Base-by-base conservation (phyloP, 2,329 filamentous ascomycete genomes). In the Tolypocladium endophyticum region DNA sequence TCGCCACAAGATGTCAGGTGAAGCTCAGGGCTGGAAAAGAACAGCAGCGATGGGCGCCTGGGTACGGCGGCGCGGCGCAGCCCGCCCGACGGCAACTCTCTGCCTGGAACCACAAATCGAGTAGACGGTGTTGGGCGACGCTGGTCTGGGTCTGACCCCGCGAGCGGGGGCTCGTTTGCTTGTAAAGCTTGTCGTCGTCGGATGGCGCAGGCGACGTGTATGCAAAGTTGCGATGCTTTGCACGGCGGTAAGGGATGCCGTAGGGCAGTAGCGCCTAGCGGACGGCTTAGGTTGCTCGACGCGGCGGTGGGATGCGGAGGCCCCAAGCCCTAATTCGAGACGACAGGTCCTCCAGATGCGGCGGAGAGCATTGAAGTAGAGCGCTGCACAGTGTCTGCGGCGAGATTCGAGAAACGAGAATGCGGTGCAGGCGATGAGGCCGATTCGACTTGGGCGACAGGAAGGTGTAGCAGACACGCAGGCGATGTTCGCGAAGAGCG, bases 1-100 rank as follows among this genome's bases (percentile, higher is more conserved):
- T 70, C 63, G 66, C 64, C 56, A 52, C 57, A 41, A 54, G 33
- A 35, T 18, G 38, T 33, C 47, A 20, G 36, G 43, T 14, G 55
- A 55, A 30, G 30, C 50, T n/a, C 50, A 35, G 50, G 53, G 23
- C 12, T 14, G 35, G 53, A 25, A 20, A 50, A 16, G 28, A 23
- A 47, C 35, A 33, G n/a, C 35, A 33, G n/a, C 8, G 25, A 25
- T 43, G 54, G 36, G 35, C 54, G 20, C 38, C 16, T n/a, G 11
- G 30, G 50, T 16, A 54, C 50, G 30, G 20, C 36, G 28, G 20
- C 41, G 53, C 52, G 30, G 59, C 59, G 36, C 59, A 55, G 30
- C 35, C 43, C 59, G 59, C 47, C 43, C 58, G 47, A 56, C 28
- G 33, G 16, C 38, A n/a, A 25, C 57, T n/a, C 35, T 54, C 39